Evolutionary conservation across 768 basidiomycete genomes (phyloP), one percentile per base, ranked within the genome.

Genomic region (Xanthoconium purpureum): DNA sequence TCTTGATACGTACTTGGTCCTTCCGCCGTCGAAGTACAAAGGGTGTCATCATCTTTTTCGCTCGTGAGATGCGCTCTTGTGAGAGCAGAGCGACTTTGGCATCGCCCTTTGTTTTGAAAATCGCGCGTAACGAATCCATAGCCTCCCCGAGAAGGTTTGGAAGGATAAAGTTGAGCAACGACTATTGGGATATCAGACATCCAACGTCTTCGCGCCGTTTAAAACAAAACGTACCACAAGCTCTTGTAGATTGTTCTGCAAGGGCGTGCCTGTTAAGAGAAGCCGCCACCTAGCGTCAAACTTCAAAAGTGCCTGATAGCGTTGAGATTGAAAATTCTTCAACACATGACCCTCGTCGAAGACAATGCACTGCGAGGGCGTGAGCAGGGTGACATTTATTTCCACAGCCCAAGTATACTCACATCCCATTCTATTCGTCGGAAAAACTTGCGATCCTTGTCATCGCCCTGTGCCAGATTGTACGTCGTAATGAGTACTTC

Each of bases 21-120:
- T 99, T 99, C 64, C 95, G 83, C 56, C 97, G 83, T n/a, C 97
- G 88, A 18, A 99, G 79, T 24, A 98, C 95, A 70, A 99, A 99
- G 0, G 97, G 97, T 8, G 94, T 97, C 90, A 99, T 94, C 94
- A 99, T 98, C 71, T 93, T 94, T 75, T 98, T 96, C 7, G 97
- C 97, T 59, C 95, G 78, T 18, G 91, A 93, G 24, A 98, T 91
- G 48, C 97, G 89, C 69, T 95, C 89, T 66, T 92, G 88, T 5
- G 96, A 91, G 28, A 98, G 85, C 24, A 98, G 72, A 29, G 91
- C 89, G 48, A 90, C 83, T 56, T 90, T 90, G 13, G 90, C 87
- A 65, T 95, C 91, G n/a, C 93, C 91, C 60, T 91, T 93, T 37
- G 92, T 91, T 71, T 97, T 98, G 83, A 99, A 99, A 61, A 99